Percentiles rank a stretch among this genome's conserved stretches.
phyloP scores from a whole-genome alignment of 306 rosid genomes.

The Castanea crenata region DNA sequence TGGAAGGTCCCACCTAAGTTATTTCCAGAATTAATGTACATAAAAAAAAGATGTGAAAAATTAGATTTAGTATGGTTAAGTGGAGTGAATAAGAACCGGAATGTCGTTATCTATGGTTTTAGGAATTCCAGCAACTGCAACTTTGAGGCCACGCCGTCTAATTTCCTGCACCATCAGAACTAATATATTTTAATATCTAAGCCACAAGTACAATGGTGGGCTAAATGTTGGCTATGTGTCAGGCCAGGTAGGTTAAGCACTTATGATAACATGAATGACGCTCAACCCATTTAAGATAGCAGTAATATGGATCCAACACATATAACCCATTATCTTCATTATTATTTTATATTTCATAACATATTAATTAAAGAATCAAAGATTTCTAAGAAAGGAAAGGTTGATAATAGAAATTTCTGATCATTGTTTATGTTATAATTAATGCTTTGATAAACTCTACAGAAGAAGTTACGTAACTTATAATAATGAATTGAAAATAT shows the following conservation, averaged over 20 bases:
- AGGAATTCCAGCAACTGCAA: conserved; percentile 48
- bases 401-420: too few species aligned
- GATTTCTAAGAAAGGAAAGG: too few species aligned
- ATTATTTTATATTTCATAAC: neutral
- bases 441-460: neutral
- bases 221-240: neutral
- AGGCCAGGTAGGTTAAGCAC: neutral
- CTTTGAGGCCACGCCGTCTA: conserved; percentile 51
- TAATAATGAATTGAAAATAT: neutral
- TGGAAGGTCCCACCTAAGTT: neutral
- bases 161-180: conserved; percentile 31
- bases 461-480: neutral
- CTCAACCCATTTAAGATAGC: neutral
- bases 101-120: conserved; percentile 54
- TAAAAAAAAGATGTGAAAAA: neutral
- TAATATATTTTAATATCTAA: neutral
- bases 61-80: neutral
- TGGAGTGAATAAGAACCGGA: conserved; percentile 33
- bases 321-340: neutral
- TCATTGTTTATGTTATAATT: too few species aligned
- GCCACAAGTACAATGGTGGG: neutral
- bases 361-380: neutral
- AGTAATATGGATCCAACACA: neutral
- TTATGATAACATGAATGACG: neutral
- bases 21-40: neutral